These are phyloP conservation scores for Yamadazyma triangularis DNA, from an alignment of 1,139 yeast species.

Conservation along the genomic window DNA sequence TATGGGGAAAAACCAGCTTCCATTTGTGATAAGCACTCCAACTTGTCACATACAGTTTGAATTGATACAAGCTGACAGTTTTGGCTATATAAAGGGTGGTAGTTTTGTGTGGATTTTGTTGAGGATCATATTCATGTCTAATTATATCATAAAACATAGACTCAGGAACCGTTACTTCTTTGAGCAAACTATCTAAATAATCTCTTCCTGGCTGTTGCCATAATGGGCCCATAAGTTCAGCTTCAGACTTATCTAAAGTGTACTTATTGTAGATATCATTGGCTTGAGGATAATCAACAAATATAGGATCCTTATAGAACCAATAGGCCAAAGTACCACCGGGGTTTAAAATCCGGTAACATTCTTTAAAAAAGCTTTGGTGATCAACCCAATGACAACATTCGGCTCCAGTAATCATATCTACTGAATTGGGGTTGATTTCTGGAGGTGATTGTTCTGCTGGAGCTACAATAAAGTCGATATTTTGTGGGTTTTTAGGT, in stretches of 20 bases:
- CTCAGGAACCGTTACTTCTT: slow-evolving; percentile 37
- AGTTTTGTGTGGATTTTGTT: slow-evolving; percentile 22
- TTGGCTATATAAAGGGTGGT: slow-evolving; percentile 39
- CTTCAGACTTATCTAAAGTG: slow-evolving; percentile 22
- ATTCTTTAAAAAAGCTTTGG: slow-evolving; percentile 46
- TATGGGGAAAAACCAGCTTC: slow-evolving; percentile 28
- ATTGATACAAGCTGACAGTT: slow-evolving; percentile 38
- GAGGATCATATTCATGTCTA: slow-evolving; percentile 34
- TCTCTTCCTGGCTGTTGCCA: slow-evolving; percentile 76
- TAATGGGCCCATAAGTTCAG: slow-evolving; percentile 53
- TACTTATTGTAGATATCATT: slow-evolving; percentile 28
- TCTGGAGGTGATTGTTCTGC: slow-evolving; percentile 5
- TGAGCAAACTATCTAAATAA: slow-evolving; percentile 42
- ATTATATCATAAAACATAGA: slow-evolving; percentile 36
- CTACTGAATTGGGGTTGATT: slow-evolving; percentile 31
- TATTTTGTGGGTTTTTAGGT: slow-evolving; percentile 3
- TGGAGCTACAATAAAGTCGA: slow-evolving; percentile 6
- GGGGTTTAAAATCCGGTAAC: slow-evolving; percentile 45
- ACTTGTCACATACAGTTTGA: slow-evolving; percentile 50
- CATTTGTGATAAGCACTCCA: slow-evolving; percentile 73
- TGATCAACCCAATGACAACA: slow-evolving; percentile 78
- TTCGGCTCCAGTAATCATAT: slow-evolving; percentile 70
- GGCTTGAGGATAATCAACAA: slow-evolving; percentile 38
- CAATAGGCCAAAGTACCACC: slow-evolving; percentile 70
- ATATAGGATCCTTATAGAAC: slow-evolving; percentile 73